Evolutionary conservation across 73 alveolate genomes (phyloP).

Genomic region (Paramecium sonneborni): DNA sequence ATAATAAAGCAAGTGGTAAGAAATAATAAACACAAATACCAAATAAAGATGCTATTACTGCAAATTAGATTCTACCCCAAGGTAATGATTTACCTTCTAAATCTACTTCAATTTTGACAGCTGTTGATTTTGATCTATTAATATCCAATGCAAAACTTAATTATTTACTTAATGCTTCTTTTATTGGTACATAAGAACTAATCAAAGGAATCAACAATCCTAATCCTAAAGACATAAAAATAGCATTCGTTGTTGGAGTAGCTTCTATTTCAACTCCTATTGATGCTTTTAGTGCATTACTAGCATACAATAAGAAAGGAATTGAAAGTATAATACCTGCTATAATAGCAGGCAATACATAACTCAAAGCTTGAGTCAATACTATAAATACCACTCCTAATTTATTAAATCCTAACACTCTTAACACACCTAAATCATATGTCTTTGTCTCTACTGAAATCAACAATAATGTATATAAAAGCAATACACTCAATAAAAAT

Average conservation of each 20-base stretch:
- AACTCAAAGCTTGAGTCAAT: conserved; percentile 74
- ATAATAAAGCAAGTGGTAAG: conserved; percentile 91
- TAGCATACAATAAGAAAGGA: conserved; percentile 53
- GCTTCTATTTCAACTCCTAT: conserved; percentile 74
- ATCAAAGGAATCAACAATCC: conserved; percentile 81
- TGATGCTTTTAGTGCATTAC: conserved; percentile 56
- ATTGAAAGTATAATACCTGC: conserved; percentile 75
- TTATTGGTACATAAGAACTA: conserved; percentile 78
- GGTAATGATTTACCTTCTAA: conserved; percentile 53
- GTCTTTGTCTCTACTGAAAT: conserved; percentile 87
- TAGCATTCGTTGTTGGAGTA: conserved; percentile 73
- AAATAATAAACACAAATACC: conserved; percentile 96
- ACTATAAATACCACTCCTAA: conserved; percentile 76
- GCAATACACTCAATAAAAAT: conserved; percentile 77
- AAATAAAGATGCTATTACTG: conserved; percentile 89
- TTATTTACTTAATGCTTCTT: conserved; percentile 67
- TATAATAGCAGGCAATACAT: conserved; percentile 86
- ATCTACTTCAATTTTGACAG: conserved; percentile 70
- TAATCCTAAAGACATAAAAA: conserved; percentile 62
- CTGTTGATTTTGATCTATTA: conserved; percentile 74
- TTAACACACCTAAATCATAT: conserved; percentile 84
- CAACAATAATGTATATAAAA: conserved; percentile 82
- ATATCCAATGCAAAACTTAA: conserved; percentile 79
- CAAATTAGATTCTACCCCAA: conserved; percentile 73
- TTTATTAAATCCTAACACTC: conserved; percentile 85